Evolutionary conservation across 345 rosid species (phyloP), one percentile per base, ranked within the genome.

Genomic region (Stellera chamaejasme): DNA sequence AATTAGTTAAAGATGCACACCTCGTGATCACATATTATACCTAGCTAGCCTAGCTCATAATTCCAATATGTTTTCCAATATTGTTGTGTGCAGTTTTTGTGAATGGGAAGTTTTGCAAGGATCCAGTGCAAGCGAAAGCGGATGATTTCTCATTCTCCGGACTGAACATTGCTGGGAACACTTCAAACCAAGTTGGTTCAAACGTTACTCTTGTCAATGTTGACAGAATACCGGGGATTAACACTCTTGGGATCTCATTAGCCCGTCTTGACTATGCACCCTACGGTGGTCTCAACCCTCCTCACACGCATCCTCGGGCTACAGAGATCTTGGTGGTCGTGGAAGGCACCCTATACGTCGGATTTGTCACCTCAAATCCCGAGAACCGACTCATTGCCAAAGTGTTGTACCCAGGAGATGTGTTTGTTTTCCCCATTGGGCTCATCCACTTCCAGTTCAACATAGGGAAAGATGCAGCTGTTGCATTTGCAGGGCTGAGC

Each of bases 211-310:
- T 10, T 0, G 46, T 61, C 10, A 54, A 19, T 36, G 66, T 60
- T 15, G 65, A 66, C 11, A 54, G 12, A 42, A 27, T 60, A 12
- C 50, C 65, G 6, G 71, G 71, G 11, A 65, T 67, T 6, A 67
- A 67, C 61, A 67, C 66, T 12, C 71, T 60, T 15, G 71, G 66
- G 0, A 48, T 60, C 28, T 60, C 71, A 19, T 19, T 19, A 19
- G 23, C 23, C 23, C 23, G 23, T 19, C 23, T 19, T 19, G 23
- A 19, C 23, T 19, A 0, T 19, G 23, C 23, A 19, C 23, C 23
- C 23, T 19, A 19, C 1, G 23, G 23, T 19, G 23, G 23, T 19
- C 23, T 19, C 23, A 19, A 19, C 23, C 23, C 23, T 19, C 23
- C 23, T 19, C 23, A 19, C 23, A 19, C 23, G 23, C 23, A 19